phyloP scores from a whole-genome alignment of 2,329 filamentous ascomycete genomes.

The Xylaria sp. region DNA sequence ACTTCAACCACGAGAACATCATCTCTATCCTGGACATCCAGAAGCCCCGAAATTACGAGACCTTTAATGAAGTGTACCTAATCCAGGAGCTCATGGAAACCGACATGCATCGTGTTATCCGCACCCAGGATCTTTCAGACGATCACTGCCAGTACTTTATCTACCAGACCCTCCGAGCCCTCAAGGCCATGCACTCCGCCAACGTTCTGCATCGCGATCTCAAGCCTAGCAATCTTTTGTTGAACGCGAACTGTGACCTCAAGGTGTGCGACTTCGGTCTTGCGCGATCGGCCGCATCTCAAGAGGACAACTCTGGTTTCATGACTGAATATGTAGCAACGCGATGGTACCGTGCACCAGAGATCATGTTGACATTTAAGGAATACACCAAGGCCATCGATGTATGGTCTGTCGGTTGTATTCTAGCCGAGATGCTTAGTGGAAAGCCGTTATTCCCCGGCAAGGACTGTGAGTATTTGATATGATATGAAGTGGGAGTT shows the following conservation, averaged over 20 bases:
- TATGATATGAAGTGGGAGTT: neutral
- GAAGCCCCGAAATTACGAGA: constrained; percentile 92
- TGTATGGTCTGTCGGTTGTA: constrained; percentile 98
- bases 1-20: constrained; percentile 99
- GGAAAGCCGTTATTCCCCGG: constrained; percentile 97
- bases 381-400: constrained; percentile 99
- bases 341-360: constrained; percentile 96
- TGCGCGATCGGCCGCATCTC: constrained; percentile 89
- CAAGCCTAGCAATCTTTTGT: constrained; percentile 92
- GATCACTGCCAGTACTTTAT: constrained; percentile 99
- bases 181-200: constrained; percentile 99
- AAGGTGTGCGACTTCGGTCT: constrained; percentile 99
- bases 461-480: constrained; percentile 76
- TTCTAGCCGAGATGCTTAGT: constrained; percentile 96
- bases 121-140: constrained; percentile 95
- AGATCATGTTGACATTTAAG: constrained; percentile 99
- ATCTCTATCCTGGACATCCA: constrained; percentile 99
- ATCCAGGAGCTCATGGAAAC: constrained; percentile 99
- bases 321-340: constrained; percentile 99
- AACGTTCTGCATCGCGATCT: constrained; percentile 96
- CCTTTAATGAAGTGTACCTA: constrained; percentile 95
- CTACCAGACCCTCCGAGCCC: constrained; percentile 93
- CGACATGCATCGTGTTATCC: constrained; percentile 98
- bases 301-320: constrained; percentile 99
- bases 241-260: constrained; percentile 97